Evolutionary conservation across 2,329 filamentous ascomycete genomes (phyloP).

Genomic region (Nemania diffusa): DNA sequence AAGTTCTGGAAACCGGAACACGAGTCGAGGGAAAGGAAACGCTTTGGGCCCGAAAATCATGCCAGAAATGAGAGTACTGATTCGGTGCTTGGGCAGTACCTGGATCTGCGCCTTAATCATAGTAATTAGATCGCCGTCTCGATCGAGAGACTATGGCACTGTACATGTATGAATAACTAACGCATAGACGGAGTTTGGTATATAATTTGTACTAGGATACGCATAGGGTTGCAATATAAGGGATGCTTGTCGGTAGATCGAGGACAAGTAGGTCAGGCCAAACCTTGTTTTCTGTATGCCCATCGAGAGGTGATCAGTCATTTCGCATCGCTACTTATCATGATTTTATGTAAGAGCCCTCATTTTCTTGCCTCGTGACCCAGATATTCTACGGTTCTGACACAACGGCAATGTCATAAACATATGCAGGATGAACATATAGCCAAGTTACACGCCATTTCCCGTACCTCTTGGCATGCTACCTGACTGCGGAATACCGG

Average conservation of each 20-base stretch:
- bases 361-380: background rate
- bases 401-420: background rate
- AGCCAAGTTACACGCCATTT: background rate
- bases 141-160: background rate
- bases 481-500: background rate
- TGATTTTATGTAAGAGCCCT: background rate
- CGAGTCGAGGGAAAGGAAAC: slow-evolving; percentile 9
- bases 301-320: background rate
- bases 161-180: background rate
- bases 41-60: slow-evolving; percentile 29
- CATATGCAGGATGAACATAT: background rate
- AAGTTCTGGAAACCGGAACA: slow-evolving; percentile 22
- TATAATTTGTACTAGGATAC: slow-evolving; percentile 47
- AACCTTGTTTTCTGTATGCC: background rate
- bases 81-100: slow-evolving; percentile 44
- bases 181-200: slow-evolving; percentile 3
- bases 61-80: slow-evolving; percentile 43
- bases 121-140: slow-evolving; percentile 16
- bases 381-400: background rate
- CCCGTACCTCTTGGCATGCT: slow-evolving; percentile 11
- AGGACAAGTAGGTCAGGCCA: too few relatives aligned
- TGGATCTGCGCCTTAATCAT: slow-evolving; percentile 42
- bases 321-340: background rate
- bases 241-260: background rate
- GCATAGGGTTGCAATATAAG: background rate